Evolutionary conservation across 2,329 filamentous ascomycete species (phyloP), one percentile per base, ranked within the genome.

Genomic region (Neonectria sp.): DNA sequence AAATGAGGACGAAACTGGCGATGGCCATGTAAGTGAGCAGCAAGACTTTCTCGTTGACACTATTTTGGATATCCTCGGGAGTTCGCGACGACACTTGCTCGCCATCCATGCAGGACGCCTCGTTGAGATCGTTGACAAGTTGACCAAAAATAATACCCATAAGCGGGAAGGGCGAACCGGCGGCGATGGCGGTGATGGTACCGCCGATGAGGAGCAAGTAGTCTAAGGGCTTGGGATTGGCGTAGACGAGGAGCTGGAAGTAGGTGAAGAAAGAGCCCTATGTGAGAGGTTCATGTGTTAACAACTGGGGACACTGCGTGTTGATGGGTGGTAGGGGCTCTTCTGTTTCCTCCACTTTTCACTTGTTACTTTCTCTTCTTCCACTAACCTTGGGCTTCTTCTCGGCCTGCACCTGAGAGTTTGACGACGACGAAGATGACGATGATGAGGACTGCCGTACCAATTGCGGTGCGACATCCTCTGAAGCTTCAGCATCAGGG

Each of bases 101-200:
- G 13, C 79, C 75, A 53, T 76, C 71, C 7, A 79, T 80, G 75
- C 88, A 90, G n/a, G 87, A 86, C 24, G 86, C 86, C 13, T 81
- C 78, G 73, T 90, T 91, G 74, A 92, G 83, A 67, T 88, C 83
- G 74, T 92, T 88, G 68, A 92, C 83, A 6, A 92, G 85, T 77
- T 90, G 82, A 62, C 90, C 89, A 71, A 92, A 92, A 60, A 92
- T 82, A 67, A 92, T 88, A 59, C 87, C 89, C 74, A 91, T 87
- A 24, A 92, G 80, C 15, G 90, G 90, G 63, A 91, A 90, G 0
- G 90, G 89, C 4, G 89, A 83, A 53, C 89, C 90, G n/a, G 89
- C 86, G 29, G 84, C 87, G 51, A 88, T 86, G 60, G 88, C 85
- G 60, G 82, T 81, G 48, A 84, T 49, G 40, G 78, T 80, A 48